These are phyloP conservation scores for Boletus rubropictus DNA, from an alignment of 768 basidiomycete genomes.

Conservation along the genomic window DNA sequence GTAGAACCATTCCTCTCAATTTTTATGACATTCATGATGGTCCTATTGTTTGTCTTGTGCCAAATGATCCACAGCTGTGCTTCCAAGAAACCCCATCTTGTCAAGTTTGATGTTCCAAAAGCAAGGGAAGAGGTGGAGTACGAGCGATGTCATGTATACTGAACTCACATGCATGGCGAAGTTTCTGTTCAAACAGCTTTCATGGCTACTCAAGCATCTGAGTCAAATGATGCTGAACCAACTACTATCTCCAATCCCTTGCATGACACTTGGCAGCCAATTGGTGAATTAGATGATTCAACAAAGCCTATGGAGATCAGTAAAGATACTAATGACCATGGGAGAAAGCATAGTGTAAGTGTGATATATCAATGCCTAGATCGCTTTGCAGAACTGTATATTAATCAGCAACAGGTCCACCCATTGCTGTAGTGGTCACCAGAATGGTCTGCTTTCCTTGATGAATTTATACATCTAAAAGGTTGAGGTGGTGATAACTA, in stretches of 20 bases:
- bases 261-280: background rate
- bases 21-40: no score
- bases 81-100: no score
- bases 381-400: background rate
- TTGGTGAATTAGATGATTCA: background rate
- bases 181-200: background rate
- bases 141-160: background rate
- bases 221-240: background rate
- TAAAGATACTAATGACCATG: background rate
- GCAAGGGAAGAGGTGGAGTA: no score
- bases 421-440: background rate
- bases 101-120: no score
- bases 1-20: no score
- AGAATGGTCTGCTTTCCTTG: background rate
- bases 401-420: background rate
- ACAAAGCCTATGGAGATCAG: background rate
- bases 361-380: background rate
- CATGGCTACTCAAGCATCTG: background rate
- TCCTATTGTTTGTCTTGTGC: no score
- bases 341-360: background rate
- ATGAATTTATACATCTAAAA: constrained; percentile 1
- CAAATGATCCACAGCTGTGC: no score
- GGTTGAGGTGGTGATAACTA: background rate
- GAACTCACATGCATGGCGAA: background rate
- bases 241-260: background rate